A percentile compares a stretch with the other conserved stretches of the same genome.
Conservation (phyloP, 1,139 yeast species). For the Blastobotrys indianensis region DNA sequence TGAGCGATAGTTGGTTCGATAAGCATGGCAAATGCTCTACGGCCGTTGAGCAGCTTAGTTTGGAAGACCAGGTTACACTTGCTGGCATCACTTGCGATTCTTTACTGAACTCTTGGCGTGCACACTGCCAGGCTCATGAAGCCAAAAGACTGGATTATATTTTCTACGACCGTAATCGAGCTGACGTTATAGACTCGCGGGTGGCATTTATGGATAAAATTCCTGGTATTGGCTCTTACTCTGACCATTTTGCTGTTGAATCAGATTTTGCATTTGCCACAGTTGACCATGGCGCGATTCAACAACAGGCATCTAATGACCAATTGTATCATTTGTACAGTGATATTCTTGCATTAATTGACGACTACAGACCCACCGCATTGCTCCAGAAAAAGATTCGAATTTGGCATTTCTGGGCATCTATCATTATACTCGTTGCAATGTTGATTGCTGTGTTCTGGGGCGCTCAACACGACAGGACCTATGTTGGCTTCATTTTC, state of each 20-base stretch:
- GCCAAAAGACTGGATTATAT: conserved; percentile 93
- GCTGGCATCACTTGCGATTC: conserved; percentile 94
- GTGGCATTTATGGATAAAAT: conserved; percentile 70
- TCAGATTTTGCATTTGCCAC: conserved; percentile 37
- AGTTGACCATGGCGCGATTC: neutral
- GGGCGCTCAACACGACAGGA: conserved; percentile 41
- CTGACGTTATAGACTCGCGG: conserved; percentile 52
- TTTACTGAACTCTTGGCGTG: conserved; percentile 79
- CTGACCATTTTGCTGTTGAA: conserved; percentile 90
- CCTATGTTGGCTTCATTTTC: conserved; percentile 56
- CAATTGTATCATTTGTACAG: conserved; percentile 38
- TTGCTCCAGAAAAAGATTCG: conserved; percentile 62
- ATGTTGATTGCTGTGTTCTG: conserved; percentile 56
- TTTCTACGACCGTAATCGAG: conserved; percentile 52
- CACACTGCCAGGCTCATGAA: conserved; percentile 51
- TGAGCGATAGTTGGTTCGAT: conserved; percentile 80
- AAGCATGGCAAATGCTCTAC: conserved; percentile 46
- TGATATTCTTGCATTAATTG: conserved; percentile 53
- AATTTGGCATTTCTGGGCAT: conserved; percentile 53
- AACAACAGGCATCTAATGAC: conserved; percentile 11
- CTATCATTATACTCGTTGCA: conserved; percentile 47
- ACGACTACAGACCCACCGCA: conserved; percentile 50
- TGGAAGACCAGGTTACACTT: conserved; percentile 57
- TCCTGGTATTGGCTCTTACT: conserved; percentile 61
- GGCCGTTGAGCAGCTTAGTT: conserved; percentile 42